Base-by-base conservation (phyloP, 305 asterid species). In the Rubia peregrina region DNA sequence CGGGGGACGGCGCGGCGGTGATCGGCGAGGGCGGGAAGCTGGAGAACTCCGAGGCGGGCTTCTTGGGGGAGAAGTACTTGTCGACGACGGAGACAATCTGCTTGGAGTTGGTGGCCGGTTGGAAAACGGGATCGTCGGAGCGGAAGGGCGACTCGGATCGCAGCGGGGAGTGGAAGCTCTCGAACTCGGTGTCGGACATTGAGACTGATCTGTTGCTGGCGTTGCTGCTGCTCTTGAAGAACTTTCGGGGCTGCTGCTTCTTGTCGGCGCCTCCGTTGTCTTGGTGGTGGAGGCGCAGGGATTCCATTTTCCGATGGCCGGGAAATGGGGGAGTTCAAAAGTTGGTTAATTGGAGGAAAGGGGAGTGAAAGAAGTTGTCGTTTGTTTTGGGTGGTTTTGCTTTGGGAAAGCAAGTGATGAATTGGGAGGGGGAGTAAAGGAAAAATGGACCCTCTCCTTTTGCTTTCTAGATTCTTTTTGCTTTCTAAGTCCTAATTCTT, bases 151-250 rank as follows among this genome's bases (percentile, higher is more conserved):
- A 88, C 4, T 85, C 86, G 73, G 24, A 82, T 61, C 87, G 94
- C 62, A 80, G 91, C 2, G 94, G 92, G 9, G 96, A 86, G 80
- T 90, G 95, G 75, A 82, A 90, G 0, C 87, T 78, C 14, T 88
- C 97, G 40, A 76, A 70, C 64, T 89, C 96, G 55, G 90, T 80
- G 71, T 89, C 96, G 19, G 96, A 90, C 89, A 90, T 84, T 61
- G 96, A 85, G 77, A 80, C 51, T 75, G 88, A 89, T 67, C 90
- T 77, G 75, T 75, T 79, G 83, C 90, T 85, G 40, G 22, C 53
- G 71, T 62, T 70, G 59, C 78, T 75, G 67, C 65, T n/a, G 44
- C 71, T 70, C 67, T 75, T 69, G 61, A 55, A 75, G 22, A n/a
- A 51, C n/a, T 56, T 75, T 26, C 65, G 70, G 62, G 61, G 12